Evolutionary conservation across 768 basidiomycete genomes (phyloP), one percentile per base, ranked within the genome.

Genomic region (Collybiopsis luxurians): DNA sequence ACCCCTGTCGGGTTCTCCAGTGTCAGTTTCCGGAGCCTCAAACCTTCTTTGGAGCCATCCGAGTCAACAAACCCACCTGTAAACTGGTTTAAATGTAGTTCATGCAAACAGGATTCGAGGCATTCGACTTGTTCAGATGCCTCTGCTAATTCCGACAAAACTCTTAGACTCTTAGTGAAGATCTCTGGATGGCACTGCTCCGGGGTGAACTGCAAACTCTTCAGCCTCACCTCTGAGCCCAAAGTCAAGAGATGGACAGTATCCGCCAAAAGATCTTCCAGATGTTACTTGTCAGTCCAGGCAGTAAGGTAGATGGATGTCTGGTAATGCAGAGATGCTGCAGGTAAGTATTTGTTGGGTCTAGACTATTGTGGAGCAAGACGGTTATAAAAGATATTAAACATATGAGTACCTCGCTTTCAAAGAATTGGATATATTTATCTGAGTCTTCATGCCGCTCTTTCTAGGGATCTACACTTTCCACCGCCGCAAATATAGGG

Each of bases 271-370:
- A 52, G 54, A 2, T 4, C 44, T 5, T 50, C 42, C n/a, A 67
- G 55, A 19, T 42, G 45, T 64, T 59, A 13, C 53, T 43, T 3
- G 62, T 40, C n/a, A 34, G 23, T 24, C 50, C 50, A 26, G 59
- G 43, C 0, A 60, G 55, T 2, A 61, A 38, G 3, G 57, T 12
- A 0, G 61, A 59, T 1, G 66, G 44, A 53, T 60, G 62, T 2
- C 83, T 81, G 48, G 68, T 68, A 38, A 85, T 70, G 66, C 77
- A 72, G 19, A 84, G 65, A 51, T 70, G 65, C 9, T 64, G 60
- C 1, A 84, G 81, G 60, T 75, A 66, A 73, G 59, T 83, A 73
- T 48, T n/a, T n/a, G n/a, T n/a, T n/a, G n/a, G n/a, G n/a, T n/a
- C n/a, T n/a, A n/a, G n/a, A n/a, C n/a, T n/a, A n/a, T n/a, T 66